These are phyloP conservation scores for Mortierella hygrophila DNA, from an alignment of 192 early-diverging fungal genomes.

Conservation along the genomic window DNA sequence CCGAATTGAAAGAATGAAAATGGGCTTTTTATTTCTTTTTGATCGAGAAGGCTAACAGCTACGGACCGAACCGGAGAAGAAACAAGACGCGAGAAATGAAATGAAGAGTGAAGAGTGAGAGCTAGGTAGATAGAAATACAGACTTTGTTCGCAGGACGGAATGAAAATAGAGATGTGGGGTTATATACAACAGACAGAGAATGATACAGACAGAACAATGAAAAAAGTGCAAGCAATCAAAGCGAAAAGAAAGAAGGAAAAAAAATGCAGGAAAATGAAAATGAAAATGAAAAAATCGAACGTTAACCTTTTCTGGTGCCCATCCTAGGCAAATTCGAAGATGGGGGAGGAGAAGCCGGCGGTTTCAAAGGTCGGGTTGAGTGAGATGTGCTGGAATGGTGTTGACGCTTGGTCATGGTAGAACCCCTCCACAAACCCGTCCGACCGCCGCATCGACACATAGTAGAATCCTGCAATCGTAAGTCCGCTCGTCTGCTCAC, in stretches of 20 bases:
- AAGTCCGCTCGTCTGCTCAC: conserved; percentile 65
- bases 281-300: not conserved
- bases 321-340: conserved; percentile 31
- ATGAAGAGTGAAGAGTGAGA: not conserved
- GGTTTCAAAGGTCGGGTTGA: conserved; percentile 49
- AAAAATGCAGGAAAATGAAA: not conserved
- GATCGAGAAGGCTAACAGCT: too few relatives aligned
- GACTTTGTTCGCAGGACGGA: not conserved
- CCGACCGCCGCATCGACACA: conserved; percentile 70
- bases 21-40: too few relatives aligned
- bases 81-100: too few relatives aligned
- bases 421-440: conserved; percentile 69
- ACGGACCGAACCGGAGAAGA: too few relatives aligned
- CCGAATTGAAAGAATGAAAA: too few relatives aligned
- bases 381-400: conserved; percentile 51
- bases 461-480: conserved; percentile 80
- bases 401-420: conserved; percentile 56
- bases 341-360: conserved; percentile 46
- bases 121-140: not conserved
- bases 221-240: not conserved
- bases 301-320: not conserved
- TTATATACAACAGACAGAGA: not conserved
- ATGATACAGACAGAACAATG: not conserved
- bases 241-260: not conserved
- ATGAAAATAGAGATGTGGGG: not conserved